These are phyloP conservation scores for Porcisia hertigi DNA, from an alignment of 208 protist species.

Conservation along the genomic window DNA sequence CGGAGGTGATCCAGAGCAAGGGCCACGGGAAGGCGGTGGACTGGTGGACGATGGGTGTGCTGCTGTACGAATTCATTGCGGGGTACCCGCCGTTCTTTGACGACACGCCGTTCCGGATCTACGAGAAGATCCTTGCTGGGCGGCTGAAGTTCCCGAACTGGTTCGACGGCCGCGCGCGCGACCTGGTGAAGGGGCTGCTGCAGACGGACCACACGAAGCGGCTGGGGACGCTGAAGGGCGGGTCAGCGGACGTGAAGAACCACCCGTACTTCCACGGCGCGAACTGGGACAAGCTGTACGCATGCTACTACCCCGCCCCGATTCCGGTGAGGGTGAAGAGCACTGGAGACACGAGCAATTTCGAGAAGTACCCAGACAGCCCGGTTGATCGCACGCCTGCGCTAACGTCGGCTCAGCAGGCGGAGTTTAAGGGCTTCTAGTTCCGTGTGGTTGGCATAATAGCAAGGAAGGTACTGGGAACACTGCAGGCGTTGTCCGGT, in stretches of 20 bases:
- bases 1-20: constrained; percentile 93
- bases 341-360: constrained; percentile 88
- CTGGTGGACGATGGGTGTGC: constrained; percentile 96
- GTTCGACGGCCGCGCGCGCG: constrained; percentile 76
- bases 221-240: constrained; percentile 88
- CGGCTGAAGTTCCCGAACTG: constrained; percentile 86
- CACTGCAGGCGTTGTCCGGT: background rate
- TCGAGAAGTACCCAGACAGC: constrained; percentile 87
- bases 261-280: constrained; percentile 95
- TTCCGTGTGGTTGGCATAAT: background rate
- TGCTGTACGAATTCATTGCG: constrained; percentile 95
- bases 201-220: constrained; percentile 89
- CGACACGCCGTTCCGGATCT: constrained; percentile 88
- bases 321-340: constrained; percentile 80
- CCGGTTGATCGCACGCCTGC: constrained; percentile 55
- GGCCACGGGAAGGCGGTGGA: constrained; percentile 96
- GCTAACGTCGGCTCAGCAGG: constrained; percentile 80
- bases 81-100: constrained; percentile 94
- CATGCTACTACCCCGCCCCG: constrained; percentile 78
- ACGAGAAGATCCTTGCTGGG: constrained; percentile 88
- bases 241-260: constrained; percentile 93
- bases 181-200: constrained; percentile 86
- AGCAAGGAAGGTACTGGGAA: background rate
- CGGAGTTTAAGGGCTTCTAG: constrained; percentile 88
- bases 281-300: constrained; percentile 92